These are phyloP conservation scores for Aspergillus avenaceus DNA, from an alignment of 495 filamentous ascomycete species.

Conservation along the genomic window DNA sequence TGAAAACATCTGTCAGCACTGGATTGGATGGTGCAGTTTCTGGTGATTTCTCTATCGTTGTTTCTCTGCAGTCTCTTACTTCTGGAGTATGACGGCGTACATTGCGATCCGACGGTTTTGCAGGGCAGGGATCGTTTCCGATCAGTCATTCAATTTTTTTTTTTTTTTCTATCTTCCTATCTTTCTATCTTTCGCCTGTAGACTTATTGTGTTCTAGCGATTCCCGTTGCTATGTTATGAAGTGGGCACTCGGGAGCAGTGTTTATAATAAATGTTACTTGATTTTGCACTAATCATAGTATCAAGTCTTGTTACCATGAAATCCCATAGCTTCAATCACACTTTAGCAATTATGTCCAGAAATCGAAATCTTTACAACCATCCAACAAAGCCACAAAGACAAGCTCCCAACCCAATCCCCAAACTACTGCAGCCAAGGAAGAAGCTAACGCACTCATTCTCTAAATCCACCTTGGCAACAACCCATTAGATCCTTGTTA, in stretches of 20 bases:
- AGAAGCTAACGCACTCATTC: too few relatives aligned
- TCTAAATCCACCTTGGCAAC: too few relatives aligned
- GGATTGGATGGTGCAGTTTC: slow-evolving; percentile 96
- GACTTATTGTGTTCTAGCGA: slow-evolving; percentile 7
- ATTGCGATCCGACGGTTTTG: slow-evolving; percentile 15
- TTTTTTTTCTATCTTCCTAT: slow-evolving; percentile 2
- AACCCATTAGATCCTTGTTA: too few relatives aligned
- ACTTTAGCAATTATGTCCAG: too few relatives aligned
- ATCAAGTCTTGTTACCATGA: too few relatives aligned
- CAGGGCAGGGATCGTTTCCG: neutral
- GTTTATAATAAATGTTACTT: slow-evolving; percentile 5
- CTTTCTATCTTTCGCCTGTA: slow-evolving; percentile 5
- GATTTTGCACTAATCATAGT: too few relatives aligned
- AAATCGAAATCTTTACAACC: too few relatives aligned
- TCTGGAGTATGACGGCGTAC: slow-evolving; percentile 14
- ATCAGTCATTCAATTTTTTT: neutral
- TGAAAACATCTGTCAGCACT: slow-evolving; percentile 98
- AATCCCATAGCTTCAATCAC: too few relatives aligned
- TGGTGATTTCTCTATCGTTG: slow-evolving; percentile 50
- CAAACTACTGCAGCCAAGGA: too few relatives aligned
- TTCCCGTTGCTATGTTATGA: slow-evolving; percentile 1
- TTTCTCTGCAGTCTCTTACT: slow-evolving; percentile 13
- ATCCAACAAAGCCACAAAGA: too few relatives aligned
- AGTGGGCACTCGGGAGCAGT: neutral
- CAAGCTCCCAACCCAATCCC: too few relatives aligned